Conservation (phyloP, 768 basidiomycete species). For the Kwoniella europaea region DNA sequence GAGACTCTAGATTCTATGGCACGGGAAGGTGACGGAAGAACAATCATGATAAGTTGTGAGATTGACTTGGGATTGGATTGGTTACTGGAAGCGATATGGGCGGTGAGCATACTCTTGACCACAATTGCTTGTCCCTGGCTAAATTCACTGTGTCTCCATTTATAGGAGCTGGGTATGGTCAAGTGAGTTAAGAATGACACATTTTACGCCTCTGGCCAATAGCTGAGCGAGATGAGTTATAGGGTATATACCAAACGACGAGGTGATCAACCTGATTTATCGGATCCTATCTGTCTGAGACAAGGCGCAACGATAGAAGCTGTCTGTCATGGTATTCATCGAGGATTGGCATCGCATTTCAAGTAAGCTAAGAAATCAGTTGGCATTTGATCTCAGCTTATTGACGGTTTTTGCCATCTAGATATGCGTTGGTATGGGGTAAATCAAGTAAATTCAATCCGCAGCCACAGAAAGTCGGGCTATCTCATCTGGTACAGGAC, state of each 20-base stretch:
- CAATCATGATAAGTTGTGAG: conserved; percentile 96
- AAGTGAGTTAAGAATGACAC: conserved; percentile 38
- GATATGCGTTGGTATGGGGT: conserved; percentile 92
- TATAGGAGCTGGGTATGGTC: conserved; percentile 51
- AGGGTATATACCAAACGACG: conserved; percentile 98
- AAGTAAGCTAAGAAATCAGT: conserved; percentile 58
- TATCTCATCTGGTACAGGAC: conserved; percentile 72
- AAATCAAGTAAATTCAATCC: conserved; percentile 92
- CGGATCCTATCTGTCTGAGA: conserved; percentile 81
- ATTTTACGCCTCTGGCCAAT: background rate
- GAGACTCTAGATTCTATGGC: conserved; percentile 57
- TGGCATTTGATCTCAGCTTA: background rate
- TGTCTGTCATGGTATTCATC: conserved; percentile 91
- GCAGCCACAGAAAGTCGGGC: conserved; percentile 88
- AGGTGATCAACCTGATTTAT: conserved; percentile 88
- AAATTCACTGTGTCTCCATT: background rate
- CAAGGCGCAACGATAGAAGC: conserved; percentile 93
- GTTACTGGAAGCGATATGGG: conserved; percentile 62
- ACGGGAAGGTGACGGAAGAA: conserved; percentile 67
- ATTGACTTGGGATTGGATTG: conserved; percentile 76
- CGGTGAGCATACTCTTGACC: conserved; percentile 37
- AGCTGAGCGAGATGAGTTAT: conserved; percentile 55
- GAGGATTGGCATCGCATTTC: conserved; percentile 86
- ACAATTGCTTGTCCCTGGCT: too few species aligned
- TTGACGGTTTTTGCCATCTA: conserved; percentile 11